Evolutionary conservation across 2,329 filamentous ascomycete species (phyloP).

Genomic region (Microthyrium microscopicum): DNA sequence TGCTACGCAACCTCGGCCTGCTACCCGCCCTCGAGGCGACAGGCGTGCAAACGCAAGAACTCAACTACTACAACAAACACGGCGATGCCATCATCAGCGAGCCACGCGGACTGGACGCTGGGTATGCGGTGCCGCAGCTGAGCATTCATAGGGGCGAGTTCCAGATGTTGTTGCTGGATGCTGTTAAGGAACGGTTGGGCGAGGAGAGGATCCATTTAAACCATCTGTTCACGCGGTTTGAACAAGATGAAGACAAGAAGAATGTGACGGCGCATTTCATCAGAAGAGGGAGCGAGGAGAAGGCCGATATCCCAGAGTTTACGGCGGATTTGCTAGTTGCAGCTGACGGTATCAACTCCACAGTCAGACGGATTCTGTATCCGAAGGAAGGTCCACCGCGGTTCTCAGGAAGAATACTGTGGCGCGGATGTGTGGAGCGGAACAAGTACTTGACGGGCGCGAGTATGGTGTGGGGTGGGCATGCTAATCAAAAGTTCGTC

Average conservation of each 20-base stretch:
- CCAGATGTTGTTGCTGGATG: slow-evolving; percentile 27
- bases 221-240: slow-evolving; percentile 21
- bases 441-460: slow-evolving; percentile 25
- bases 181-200: slow-evolving; percentile 25
- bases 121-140: slow-evolving; percentile 28
- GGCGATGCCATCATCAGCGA: slow-evolving; percentile 28
- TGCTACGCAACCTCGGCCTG: slow-evolving; percentile 27
- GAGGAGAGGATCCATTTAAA: slow-evolving; percentile 22
- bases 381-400: slow-evolving; percentile 27
- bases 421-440: slow-evolving; percentile 27
- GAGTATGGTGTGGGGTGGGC: slow-evolving; percentile 30
- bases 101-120: slow-evolving; percentile 23
- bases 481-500: slow-evolving; percentile 32
- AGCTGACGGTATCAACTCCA: slow-evolving; percentile 30
- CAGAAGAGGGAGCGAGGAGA: slow-evolving; percentile 14
- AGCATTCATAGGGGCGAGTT: slow-evolving; percentile 30
- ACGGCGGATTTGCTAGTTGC: slow-evolving; percentile 23
- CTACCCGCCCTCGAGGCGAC: slow-evolving; percentile 23
- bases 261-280: slow-evolving; percentile 24
- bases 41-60: slow-evolving; percentile 25
- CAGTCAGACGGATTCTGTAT: slow-evolving; percentile 24
- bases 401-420: slow-evolving; percentile 30
- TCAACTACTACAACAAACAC: slow-evolving; percentile 29
- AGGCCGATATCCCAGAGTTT: slow-evolving; percentile 16
- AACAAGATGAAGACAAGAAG: slow-evolving; percentile 16